Percentiles rank a stretch among this genome's conserved stretches.
These are phyloP conservation scores for Arctium lappa DNA, from an alignment of 129 eudicot genomes.

Conservation along the genomic window DNA sequence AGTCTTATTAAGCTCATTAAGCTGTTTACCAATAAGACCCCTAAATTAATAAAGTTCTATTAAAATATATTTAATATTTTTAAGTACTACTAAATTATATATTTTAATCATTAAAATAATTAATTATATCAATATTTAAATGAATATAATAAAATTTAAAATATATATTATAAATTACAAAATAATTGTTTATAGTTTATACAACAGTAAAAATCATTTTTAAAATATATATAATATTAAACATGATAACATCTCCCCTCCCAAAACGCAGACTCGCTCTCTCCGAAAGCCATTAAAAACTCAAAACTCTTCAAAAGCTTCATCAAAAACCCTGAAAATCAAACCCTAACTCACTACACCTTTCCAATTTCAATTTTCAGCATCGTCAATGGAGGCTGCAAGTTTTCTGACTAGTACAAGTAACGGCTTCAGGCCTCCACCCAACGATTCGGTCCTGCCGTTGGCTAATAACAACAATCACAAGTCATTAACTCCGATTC, in stretches of 20 bases:
- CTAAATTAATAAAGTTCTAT: too few relatives aligned
- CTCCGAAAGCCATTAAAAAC: not conserved
- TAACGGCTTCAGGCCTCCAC: conserved; percentile 33
- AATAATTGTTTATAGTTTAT: too few relatives aligned
- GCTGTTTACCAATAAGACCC: too few relatives aligned
- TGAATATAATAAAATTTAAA: too few relatives aligned
- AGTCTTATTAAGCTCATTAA: too few relatives aligned
- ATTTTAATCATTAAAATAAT: too few relatives aligned
- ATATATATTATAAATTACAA: too few relatives aligned
- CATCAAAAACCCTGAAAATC: conserved; percentile 34
- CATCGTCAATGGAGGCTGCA: conserved; percentile 25
- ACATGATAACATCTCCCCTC: conserved; percentile 13
- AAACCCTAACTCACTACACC: not conserved
- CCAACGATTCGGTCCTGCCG: conserved; percentile 31
- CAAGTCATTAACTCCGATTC: conserved; percentile 52
- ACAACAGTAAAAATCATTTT: too few relatives aligned
- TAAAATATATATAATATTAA: too few relatives aligned
- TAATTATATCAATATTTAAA: too few relatives aligned
- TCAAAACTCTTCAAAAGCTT: conserved; percentile 4
- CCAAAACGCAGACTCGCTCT: conserved; percentile 14
- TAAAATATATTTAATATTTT: too few relatives aligned
- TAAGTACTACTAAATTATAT: too few relatives aligned
- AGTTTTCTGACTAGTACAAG: conserved; percentile 36
- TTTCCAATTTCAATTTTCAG: not conserved
- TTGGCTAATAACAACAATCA: conserved; percentile 16